A percentile compares a stretch with the other conserved stretches of the same genome.
These are phyloP conservation scores for Hysterium pulicare DNA, from an alignment of 2,329 filamentous ascomycete genomes.

Conservation along the genomic window DNA sequence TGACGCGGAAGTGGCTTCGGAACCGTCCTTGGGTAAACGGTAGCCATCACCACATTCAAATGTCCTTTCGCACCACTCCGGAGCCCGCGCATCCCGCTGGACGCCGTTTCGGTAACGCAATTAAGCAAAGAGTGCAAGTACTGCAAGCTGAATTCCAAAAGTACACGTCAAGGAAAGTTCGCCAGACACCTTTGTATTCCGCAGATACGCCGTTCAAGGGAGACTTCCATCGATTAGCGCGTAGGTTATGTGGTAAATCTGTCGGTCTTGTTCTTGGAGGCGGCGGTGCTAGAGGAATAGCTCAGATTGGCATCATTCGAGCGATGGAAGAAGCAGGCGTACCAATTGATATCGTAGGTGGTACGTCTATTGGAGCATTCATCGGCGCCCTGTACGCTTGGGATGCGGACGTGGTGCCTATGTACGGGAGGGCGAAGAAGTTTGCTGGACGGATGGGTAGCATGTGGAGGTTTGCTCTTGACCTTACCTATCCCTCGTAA, in stretches of 20 bases:
- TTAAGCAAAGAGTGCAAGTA: conserved; percentile 92
- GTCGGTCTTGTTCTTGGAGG: conserved; percentile 92
- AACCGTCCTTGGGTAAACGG: conserved; percentile 98
- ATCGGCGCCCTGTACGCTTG: conserved; percentile 89
- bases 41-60: conserved; percentile 95
- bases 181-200: conserved; percentile 83
- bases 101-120: conserved; percentile 75
- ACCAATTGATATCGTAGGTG: conserved; percentile 90
- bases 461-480: conserved; percentile 96
- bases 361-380: conserved; percentile 94
- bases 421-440: conserved; percentile 95
- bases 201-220: conserved; percentile 92
- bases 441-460: conserved; percentile 98
- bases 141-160: conserved; percentile 97
- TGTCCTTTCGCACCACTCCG: conserved; percentile 75
- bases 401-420: conserved; percentile 93
- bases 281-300: conserved; percentile 85
- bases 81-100: conserved; percentile 73
- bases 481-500: conserved; percentile 86
- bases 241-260: conserved; percentile 87
- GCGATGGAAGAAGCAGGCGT: conserved; percentile 95
- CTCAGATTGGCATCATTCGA: conserved; percentile 89
- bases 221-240: conserved; percentile 89
- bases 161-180: conserved; percentile 90
- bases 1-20: conserved; percentile 80